phyloP scores from a whole-genome alignment of 345 rosid species.

The Durio zibethinus region DNA sequence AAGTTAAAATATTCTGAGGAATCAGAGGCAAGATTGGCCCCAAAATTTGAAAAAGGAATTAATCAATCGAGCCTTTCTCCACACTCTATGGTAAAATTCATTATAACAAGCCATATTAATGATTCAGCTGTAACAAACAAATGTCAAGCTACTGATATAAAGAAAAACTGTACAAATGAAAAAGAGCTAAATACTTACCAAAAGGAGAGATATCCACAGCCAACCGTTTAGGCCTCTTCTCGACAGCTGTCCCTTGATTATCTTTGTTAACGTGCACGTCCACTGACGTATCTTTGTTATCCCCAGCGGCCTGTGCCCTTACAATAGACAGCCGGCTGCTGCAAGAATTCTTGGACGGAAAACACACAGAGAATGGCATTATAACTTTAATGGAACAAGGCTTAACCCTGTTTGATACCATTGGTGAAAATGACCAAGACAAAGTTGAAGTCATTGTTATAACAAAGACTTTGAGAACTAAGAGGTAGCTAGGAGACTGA shows the following conservation, averaged over 20 bases:
- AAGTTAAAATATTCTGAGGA: neutral
- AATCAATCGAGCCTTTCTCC: neutral
- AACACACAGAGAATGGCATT: constrained; percentile 27
- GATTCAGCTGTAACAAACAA: neutral
- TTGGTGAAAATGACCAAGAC: constrained; percentile 28
- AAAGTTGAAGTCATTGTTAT: constrained; percentile 39
- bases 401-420: constrained; percentile 7
- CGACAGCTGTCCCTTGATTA: constrained; percentile 36
- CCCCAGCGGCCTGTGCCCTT: constrained; percentile 37
- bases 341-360: constrained; percentile 18
- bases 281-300: constrained; percentile 39
- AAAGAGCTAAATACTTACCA: constrained; percentile 35
- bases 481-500: neutral
- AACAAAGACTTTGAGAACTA: neutral
- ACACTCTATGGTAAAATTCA: too few species aligned
- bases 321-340: constrained; percentile 22
- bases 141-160: neutral
- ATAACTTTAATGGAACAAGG: constrained; percentile 3
- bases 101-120: neutral
- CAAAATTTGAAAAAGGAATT: neutral
- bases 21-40: neutral
- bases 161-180: neutral
- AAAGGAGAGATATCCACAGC: constrained; percentile 59
- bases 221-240: constrained; percentile 43
- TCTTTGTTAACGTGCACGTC: constrained; percentile 51